Conservation (phyloP, 2,329 filamentous ascomycete genomes). For the Fusarium anguioides region DNA sequence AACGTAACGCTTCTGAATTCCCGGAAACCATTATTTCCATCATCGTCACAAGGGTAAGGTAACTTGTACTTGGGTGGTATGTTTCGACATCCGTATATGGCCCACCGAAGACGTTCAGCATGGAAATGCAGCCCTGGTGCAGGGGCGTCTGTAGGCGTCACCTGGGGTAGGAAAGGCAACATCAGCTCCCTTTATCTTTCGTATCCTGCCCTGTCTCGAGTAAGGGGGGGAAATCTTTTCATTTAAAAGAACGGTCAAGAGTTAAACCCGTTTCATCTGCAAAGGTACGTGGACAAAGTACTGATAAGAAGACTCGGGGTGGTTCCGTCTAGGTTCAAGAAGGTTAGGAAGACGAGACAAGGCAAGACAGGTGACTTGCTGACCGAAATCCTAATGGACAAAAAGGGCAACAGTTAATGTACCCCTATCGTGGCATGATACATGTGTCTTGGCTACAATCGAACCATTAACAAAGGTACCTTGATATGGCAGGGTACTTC, state of each 20-base stretch:
- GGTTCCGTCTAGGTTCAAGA: constrained; percentile 27
- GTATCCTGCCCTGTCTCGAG: constrained; percentile 14
- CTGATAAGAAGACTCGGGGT: constrained; percentile 44
- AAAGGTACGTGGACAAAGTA: constrained; percentile 37
- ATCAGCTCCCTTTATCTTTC: constrained; percentile 31
- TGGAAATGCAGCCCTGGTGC: constrained; percentile 36
- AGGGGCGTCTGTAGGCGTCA: constrained; percentile 39
- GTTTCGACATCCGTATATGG: constrained; percentile 11
- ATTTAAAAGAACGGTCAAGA: constrained; percentile 35
- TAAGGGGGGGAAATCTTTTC: constrained; percentile 9
- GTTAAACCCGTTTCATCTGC: constrained; percentile 23
- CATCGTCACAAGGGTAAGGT: constrained; percentile 31
- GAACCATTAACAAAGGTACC: constrained; percentile 23
- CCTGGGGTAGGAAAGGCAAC: constrained; percentile 40
- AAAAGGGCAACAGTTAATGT: constrained; percentile 35
- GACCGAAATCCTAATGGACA: constrained; percentile 27
- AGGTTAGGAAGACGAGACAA: constrained; percentile 5
- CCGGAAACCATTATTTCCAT: constrained; percentile 21
- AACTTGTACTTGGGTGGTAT: constrained; percentile 29
- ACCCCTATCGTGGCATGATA: constrained; percentile 23
- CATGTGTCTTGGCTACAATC: constrained; percentile 19
- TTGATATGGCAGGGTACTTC: constrained; percentile 22
- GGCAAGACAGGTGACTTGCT: constrained; percentile 34
- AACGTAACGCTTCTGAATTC: constrained; percentile 31
- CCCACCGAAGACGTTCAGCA: constrained; percentile 12